Evolutionary conservation across 2,329 filamentous ascomycete genomes (phyloP).

Genomic region (Penicillium brevicompactum): DNA sequence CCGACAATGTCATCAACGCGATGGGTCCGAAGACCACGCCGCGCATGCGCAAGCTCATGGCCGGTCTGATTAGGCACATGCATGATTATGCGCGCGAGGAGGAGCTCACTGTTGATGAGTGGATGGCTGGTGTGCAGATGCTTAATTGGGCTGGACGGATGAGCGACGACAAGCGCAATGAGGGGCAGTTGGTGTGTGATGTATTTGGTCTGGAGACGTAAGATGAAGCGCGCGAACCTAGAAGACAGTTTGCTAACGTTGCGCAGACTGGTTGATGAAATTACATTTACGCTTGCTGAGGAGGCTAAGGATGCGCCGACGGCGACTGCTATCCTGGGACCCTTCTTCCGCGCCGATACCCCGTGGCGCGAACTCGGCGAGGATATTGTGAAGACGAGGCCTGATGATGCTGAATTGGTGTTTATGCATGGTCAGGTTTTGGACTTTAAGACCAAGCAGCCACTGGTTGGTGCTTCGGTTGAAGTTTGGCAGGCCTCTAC

Average conservation of each 20-base stretch:
- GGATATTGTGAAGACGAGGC: constrained; percentile 60
- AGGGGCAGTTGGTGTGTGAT: constrained; percentile 63
- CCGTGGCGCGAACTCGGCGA: constrained; percentile 70
- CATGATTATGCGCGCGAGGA: constrained; percentile 63
- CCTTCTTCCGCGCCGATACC: constrained; percentile 77
- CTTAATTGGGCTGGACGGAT: constrained; percentile 66
- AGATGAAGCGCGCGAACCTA: constrained; percentile 18
- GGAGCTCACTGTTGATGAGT: constrained; percentile 61
- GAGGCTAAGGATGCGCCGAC: constrained; percentile 60
- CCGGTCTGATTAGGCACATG: constrained; percentile 55
- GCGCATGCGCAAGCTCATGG: constrained; percentile 65
- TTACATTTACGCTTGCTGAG: constrained; percentile 68
- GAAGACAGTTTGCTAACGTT: neutral
- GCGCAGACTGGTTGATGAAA: constrained; percentile 72
- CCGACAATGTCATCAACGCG: constrained; percentile 71
- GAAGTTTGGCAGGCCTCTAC: constrained; percentile 81
- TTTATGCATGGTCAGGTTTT: constrained; percentile 67
- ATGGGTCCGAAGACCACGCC: constrained; percentile 72
- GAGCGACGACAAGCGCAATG: constrained; percentile 64
- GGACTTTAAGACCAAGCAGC: constrained; percentile 62
- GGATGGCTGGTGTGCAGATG: constrained; percentile 58
- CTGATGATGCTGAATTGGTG: constrained; percentile 56
- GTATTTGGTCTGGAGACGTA: constrained; percentile 61
- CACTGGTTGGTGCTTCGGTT: constrained; percentile 66
- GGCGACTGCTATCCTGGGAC: constrained; percentile 77